Evolutionary conservation across 345 rosid genomes (phyloP).

Genomic region (Hibiscus trionum): DNA sequence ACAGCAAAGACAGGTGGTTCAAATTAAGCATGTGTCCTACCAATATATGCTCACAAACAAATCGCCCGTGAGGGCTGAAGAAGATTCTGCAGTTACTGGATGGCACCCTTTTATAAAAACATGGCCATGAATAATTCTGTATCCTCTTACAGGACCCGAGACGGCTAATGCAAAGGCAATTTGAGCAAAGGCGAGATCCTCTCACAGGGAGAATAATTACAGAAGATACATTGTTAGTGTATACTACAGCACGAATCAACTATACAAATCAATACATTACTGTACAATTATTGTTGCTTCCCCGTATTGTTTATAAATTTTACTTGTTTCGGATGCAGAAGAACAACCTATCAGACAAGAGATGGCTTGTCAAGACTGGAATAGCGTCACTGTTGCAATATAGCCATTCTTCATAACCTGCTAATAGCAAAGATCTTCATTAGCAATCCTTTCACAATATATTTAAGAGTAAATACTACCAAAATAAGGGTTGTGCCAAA

Average conservation of each 20-base stretch:
- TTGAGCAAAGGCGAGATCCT: neutral
- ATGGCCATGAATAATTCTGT: neutral
- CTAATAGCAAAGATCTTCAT: conserved; percentile 11
- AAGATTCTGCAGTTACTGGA: neutral
- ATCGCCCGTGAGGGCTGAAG: too few species aligned
- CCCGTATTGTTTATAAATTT: neutral
- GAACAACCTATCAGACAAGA: conserved; percentile 5
- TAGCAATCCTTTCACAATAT: conserved; percentile 6
- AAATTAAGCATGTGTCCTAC: too few species aligned
- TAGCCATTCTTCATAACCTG: conserved; percentile 97
- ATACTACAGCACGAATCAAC: conserved; percentile 6
- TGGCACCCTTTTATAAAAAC: neutral
- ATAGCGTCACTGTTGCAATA: conserved; percentile 78
- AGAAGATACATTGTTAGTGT: neutral
- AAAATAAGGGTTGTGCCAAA: neutral
- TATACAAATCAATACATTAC: conserved; percentile 17
- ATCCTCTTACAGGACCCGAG: neutral
- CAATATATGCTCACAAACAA: too few species aligned
- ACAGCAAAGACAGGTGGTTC: too few species aligned
- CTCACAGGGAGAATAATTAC: neutral
- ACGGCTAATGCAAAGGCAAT: neutral
- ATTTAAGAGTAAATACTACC: neutral
- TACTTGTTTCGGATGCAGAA: neutral
- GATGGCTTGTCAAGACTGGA: conserved; percentile 50
- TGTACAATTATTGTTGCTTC: conserved; percentile 13